Evolutionary conservation across 352 stramenopile species (phyloP).

Genomic region (Thraustotheca clavata): DNA sequence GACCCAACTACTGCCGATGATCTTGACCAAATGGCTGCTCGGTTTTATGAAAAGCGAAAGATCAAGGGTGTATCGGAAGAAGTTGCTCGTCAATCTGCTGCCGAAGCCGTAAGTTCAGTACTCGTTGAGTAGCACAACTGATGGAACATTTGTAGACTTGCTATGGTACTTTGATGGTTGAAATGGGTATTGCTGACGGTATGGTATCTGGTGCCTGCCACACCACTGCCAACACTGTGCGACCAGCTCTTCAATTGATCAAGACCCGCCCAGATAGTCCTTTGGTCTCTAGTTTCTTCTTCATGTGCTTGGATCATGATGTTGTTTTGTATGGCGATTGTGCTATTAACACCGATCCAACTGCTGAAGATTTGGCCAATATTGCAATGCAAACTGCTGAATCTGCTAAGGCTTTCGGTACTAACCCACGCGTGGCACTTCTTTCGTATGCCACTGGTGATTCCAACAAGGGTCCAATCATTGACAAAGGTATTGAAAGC

Average conservation of each 20-base stretch:
- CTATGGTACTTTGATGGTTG: conserved; percentile 83
- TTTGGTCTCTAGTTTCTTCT: conserved; percentile 79
- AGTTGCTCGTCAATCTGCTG: conserved; percentile 39
- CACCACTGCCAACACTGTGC: conserved; percentile 83
- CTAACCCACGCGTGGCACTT: conserved; percentile 74
- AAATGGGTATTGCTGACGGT: conserved; percentile 65
- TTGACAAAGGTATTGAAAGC: conserved; percentile 48
- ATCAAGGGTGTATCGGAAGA: conserved; percentile 70
- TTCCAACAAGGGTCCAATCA: conserved; percentile 67
- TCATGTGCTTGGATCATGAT: conserved; percentile 78
- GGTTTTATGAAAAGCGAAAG: conserved; percentile 70
- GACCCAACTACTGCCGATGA: conserved; percentile 36
- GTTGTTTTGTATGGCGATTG: conserved; percentile 82
- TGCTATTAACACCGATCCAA: conserved; percentile 77
- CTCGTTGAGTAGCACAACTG: too few relatives aligned
- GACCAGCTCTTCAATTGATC: conserved; percentile 80
- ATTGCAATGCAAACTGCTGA: conserved; percentile 72
- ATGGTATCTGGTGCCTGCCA: conserved; percentile 82
- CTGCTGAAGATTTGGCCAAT: conserved; percentile 57
- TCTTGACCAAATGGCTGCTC: conserved; percentile 46
- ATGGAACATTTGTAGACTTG: conserved; percentile 66
- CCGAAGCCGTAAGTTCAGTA: conserved; percentile 28
- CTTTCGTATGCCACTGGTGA: conserved; percentile 78
- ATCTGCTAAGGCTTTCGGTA: conserved; percentile 63
- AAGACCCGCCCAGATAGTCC: conserved; percentile 61